A percentile compares a stretch with the other conserved stretches of the same genome.
Conservation (phyloP, 2,329 filamentous ascomycete genomes). For the Ceratocystis alfenasii region DNA sequence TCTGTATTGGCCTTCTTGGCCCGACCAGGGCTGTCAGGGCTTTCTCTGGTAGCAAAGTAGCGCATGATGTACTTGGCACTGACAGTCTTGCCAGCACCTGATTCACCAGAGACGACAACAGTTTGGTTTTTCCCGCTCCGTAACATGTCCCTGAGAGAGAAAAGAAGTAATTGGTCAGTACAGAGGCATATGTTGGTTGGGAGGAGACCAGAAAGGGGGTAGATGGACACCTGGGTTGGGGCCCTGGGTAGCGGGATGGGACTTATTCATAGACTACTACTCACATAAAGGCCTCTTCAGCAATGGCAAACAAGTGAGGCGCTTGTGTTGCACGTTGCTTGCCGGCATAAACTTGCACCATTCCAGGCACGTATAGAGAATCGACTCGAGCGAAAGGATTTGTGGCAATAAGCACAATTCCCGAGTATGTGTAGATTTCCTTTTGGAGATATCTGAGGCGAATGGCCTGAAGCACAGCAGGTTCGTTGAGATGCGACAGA, state of each 20-base stretch:
- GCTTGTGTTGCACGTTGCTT: conserved; percentile 94
- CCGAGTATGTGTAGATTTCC: conserved; percentile 99
- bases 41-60: conserved; percentile 95
- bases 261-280: conserved; percentile 27
- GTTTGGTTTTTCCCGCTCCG: conserved; percentile 94
- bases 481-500: conserved; percentile 94
- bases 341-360: conserved; percentile 99
- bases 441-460: conserved; percentile 94
- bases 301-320: conserved; percentile 95
- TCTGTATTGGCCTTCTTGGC: conserved; percentile 61
- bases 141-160: conserved; percentile 68
- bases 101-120: conserved; percentile 97
- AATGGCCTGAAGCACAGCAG: conserved; percentile 93
- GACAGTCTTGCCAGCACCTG: conserved; percentile 96
- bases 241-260: too few species aligned
- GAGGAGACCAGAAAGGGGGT: neutral
- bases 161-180: conserved; percentile 25
- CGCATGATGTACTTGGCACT: conserved; percentile 99
- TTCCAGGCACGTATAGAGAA: conserved; percentile 94
- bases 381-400: conserved; percentile 97
- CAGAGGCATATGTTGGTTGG: conserved; percentile 28
- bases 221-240: neutral
- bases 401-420: conserved; percentile 94
- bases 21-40: conserved; percentile 72
- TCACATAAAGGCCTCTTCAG: conserved; percentile 95